A percentile compares a stretch with the other conserved stretches of the same genome.
phyloP scores from a whole-genome alignment of 2,329 filamentous ascomycete species.

The Pseudogymnoascus sp. region DNA sequence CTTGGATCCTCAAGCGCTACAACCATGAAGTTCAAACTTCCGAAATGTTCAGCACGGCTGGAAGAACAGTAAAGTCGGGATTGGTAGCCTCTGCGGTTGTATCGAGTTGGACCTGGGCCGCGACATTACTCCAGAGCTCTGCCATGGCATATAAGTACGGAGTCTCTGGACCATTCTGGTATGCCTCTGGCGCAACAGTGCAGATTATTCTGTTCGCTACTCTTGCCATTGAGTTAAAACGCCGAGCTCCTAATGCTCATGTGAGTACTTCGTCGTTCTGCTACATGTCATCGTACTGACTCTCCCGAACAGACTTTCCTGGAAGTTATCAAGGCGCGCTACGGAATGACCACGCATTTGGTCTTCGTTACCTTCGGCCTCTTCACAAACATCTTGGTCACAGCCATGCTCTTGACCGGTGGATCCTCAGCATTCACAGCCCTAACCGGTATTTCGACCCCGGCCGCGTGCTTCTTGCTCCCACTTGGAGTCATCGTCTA shows the following conservation, averaged over 20 bases:
- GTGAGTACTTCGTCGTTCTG: constrained; percentile 17
- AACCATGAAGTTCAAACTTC: constrained; percentile 78
- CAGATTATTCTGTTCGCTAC: constrained; percentile 88
- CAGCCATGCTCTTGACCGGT: constrained; percentile 80
- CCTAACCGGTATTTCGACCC: constrained; percentile 66
- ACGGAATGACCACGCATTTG: constrained; percentile 63
- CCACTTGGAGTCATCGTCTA: constrained; percentile 76
- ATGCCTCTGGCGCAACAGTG: constrained; percentile 65
- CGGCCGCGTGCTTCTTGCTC: constrained; percentile 76
- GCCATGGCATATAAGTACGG: constrained; percentile 77
- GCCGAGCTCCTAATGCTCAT: constrained; percentile 79
- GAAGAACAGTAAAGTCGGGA: constrained; percentile 80
- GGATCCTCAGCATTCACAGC: constrained; percentile 66
- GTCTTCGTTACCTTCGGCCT: constrained; percentile 78
- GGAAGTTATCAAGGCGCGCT: constrained; percentile 74
- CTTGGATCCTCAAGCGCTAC: constrained; percentile 39
- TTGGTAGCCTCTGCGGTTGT: constrained; percentile 85
- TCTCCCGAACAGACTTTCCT: constrained; percentile 49
- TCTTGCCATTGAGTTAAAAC: constrained; percentile 81
- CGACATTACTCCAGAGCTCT: constrained; percentile 69
- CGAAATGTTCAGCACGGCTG: constrained; percentile 87
- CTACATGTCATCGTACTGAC: background rate
- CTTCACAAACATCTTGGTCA: constrained; percentile 80
- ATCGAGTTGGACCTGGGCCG: constrained; percentile 89
- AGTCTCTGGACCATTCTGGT: constrained; percentile 59